Conservation (phyloP, 2,329 filamentous ascomycete species). For the Calonectria crousiana region DNA sequence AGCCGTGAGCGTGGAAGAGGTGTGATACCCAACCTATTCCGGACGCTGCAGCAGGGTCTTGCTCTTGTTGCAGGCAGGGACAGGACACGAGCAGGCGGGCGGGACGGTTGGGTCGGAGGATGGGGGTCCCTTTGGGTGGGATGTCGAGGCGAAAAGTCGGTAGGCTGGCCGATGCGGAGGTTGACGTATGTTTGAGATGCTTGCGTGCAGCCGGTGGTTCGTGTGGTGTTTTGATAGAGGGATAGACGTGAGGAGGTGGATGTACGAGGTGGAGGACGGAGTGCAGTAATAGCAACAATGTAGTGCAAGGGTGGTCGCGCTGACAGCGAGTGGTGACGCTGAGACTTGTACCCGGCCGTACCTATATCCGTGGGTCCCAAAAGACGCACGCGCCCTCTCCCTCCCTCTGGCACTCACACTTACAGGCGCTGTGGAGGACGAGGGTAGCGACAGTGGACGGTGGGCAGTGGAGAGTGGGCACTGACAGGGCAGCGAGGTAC, state of each 20-base stretch:
- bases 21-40: constrained; percentile 46
- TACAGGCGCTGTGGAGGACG: neutral
- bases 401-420: neutral
- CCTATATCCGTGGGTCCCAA: constrained; percentile 42
- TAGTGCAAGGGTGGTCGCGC: constrained; percentile 29
- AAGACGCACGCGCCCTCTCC: neutral
- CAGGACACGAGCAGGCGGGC: constrained; percentile 39
- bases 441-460: neutral
- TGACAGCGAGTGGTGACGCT: constrained; percentile 38
- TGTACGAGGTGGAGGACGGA: constrained; percentile 37
- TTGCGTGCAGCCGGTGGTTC: constrained; percentile 17
- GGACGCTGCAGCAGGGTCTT: constrained; percentile 38
- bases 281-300: constrained; percentile 26
- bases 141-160: constrained; percentile 23
- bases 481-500: constrained; percentile 1
- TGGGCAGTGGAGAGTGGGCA: constrained; percentile 3
- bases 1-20: constrained; percentile 33
- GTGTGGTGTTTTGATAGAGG: constrained; percentile 19
- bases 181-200: constrained; percentile 16
- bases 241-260: constrained; percentile 30
- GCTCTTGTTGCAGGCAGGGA: constrained; percentile 37
- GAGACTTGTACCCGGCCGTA: constrained; percentile 41
- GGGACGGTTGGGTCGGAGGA: constrained; percentile 39
- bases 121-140: constrained; percentile 18
- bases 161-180: constrained; percentile 16